Percentiles rank a stretch among this genome's conserved stretches.
Evolutionary conservation across 2,329 filamentous ascomycete genomes (phyloP).

Genomic region (Coleophoma eucalyptorum): DNA sequence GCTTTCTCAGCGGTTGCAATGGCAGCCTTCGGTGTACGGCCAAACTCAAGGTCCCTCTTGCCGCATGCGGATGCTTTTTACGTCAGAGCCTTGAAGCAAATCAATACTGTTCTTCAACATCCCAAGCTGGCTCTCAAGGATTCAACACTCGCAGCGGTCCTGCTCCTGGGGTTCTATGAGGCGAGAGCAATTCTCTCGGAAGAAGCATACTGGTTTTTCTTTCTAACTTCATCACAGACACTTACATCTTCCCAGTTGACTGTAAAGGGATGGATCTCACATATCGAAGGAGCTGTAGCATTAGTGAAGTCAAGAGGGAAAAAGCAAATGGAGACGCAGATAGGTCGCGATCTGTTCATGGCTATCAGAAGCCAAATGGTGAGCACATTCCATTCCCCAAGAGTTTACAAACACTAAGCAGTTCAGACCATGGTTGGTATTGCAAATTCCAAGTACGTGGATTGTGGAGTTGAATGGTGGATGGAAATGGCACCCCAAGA

Average conservation of each 20-base stretch:
- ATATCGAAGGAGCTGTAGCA: constrained; percentile 55
- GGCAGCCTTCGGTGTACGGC: constrained; percentile 48
- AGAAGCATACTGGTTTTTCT: not conserved
- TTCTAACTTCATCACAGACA: constrained; percentile 20
- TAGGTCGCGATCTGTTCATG: constrained; percentile 49
- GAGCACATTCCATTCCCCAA: constrained; percentile 7
- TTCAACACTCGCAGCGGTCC: constrained; percentile 50
- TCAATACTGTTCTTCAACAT: constrained; percentile 45
- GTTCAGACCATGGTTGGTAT: constrained; percentile 50
- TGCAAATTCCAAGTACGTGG: constrained; percentile 43
- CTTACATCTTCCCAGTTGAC: constrained; percentile 47
- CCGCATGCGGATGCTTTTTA: constrained; percentile 43
- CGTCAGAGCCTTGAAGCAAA: constrained; percentile 44
- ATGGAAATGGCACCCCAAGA: constrained; percentile 46
- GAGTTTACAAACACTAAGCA: too few relatives aligned
- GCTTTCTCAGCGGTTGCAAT: constrained; percentile 56
- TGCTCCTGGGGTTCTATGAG: constrained; percentile 56
- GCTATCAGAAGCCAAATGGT: constrained; percentile 57
- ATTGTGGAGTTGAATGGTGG: constrained; percentile 55
- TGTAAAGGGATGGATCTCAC: constrained; percentile 55
- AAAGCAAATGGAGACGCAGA: constrained; percentile 44
- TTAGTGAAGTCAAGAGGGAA: constrained; percentile 50
- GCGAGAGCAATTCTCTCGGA: constrained; percentile 18
- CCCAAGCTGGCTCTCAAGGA: constrained; percentile 43
- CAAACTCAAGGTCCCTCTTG: constrained; percentile 26